A percentile compares a stretch with the other conserved stretches of the same genome.
Evolutionary conservation across 495 filamentous ascomycete species (phyloP).

Genomic region (Geopyxis carbonaria): DNA sequence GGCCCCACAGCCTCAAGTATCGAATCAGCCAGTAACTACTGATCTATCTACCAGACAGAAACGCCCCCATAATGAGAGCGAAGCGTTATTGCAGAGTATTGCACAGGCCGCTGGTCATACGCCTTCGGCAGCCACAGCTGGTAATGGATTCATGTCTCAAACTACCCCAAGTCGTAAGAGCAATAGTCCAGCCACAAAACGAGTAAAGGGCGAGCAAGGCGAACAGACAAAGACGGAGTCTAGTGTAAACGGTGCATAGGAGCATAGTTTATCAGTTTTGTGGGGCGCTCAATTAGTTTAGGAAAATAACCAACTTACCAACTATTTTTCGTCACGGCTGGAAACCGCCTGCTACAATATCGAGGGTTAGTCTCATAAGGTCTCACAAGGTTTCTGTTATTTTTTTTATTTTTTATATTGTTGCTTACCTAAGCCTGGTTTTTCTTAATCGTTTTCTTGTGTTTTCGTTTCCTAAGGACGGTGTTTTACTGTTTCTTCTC

Average conservation of each 20-base stretch:
- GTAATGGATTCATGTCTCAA: not conserved
- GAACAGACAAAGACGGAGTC: not conserved
- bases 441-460: too few species aligned
- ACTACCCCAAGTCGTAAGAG: not conserved
- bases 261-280: slow-evolving; percentile 4
- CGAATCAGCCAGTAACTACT: slow-evolving; percentile 6
- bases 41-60: slow-evolving; percentile 14
- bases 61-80: slow-evolving; percentile 19
- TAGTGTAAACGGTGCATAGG: slow-evolving; percentile 3
- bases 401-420: too few species aligned
- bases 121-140: too few species aligned
- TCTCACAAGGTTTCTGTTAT: too few species aligned
- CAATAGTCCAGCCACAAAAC: slow-evolving; percentile 2
- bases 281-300: too few species aligned
- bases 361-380: too few species aligned
- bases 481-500: too few species aligned
- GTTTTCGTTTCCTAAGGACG: too few species aligned
- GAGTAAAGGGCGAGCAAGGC: slow-evolving; percentile 2
- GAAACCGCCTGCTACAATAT: too few species aligned
- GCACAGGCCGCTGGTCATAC: slow-evolving; percentile 9
- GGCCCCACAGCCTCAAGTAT: slow-evolving; percentile 15
- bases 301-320: too few species aligned
- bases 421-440: too few species aligned
- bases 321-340: too few species aligned
- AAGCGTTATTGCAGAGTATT: slow-evolving; percentile 21